phyloP scores from a whole-genome alignment of 2,329 filamentous ascomycete species.

The Stagonosporopsis vannaccii region DNA sequence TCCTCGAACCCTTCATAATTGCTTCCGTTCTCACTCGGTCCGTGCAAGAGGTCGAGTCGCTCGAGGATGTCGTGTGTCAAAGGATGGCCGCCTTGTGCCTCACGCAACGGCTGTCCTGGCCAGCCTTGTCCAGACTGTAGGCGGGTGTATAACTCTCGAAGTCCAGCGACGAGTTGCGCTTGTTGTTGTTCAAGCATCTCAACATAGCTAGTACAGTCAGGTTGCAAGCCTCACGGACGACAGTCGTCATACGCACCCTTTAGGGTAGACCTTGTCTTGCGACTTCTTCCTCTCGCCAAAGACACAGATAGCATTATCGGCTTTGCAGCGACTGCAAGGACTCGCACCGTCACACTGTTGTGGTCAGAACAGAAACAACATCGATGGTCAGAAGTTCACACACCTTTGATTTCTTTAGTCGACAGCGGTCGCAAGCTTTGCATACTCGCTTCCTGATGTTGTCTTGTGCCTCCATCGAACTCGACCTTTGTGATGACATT shows the following conservation, averaged over 20 bases:
- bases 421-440: constrained; percentile 71
- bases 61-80: constrained; percentile 70
- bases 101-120: constrained; percentile 62
- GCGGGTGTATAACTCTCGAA: constrained; percentile 67
- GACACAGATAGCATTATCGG: constrained; percentile 70
- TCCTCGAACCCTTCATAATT: constrained; percentile 66
- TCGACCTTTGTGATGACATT: constrained; percentile 48
- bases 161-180: constrained; percentile 65
- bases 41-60: constrained; percentile 64
- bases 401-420: constrained; percentile 72
- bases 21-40: constrained; percentile 54
- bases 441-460: constrained; percentile 68
- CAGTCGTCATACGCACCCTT: constrained; percentile 58
- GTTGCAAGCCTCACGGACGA: neutral
- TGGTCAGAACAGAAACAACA: constrained; percentile 16
- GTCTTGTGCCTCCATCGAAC: constrained; percentile 53
- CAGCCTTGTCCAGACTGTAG: constrained; percentile 61
- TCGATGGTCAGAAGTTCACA: constrained; percentile 17
- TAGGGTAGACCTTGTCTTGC: constrained; percentile 73
- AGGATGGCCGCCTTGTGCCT: constrained; percentile 62
- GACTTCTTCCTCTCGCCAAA: constrained; percentile 72
- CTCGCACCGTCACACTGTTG: constrained; percentile 66
- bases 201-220: constrained; percentile 59
- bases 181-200: constrained; percentile 74
- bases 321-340: constrained; percentile 68